A percentile compares a stretch with the other conserved stretches of the same genome.
Evolutionary conservation across 495 filamentous ascomycete species (phyloP).

Genomic region (Diplogelasinospora grovesii): DNA sequence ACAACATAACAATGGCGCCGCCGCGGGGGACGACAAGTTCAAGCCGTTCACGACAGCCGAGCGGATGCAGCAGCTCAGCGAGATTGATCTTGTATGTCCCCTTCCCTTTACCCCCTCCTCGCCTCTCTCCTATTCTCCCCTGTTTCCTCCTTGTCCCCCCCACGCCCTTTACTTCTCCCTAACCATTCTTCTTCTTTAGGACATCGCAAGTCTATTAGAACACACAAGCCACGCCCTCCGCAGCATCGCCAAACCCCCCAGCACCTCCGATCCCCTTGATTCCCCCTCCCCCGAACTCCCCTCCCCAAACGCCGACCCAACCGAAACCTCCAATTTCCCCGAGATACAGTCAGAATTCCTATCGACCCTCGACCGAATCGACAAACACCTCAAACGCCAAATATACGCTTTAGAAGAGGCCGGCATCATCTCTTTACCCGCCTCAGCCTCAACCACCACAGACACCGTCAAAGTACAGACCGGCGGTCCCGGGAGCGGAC

Average conservation of each 20-base stretch:
- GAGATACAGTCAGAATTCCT: slow-evolving; percentile 59
- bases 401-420: slow-evolving; percentile 75
- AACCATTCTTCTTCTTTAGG: slow-evolving; percentile 20
- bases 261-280: slow-evolving; percentile 27
- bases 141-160: background rate
- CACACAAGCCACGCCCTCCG: slow-evolving; percentile 64
- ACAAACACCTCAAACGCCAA: slow-evolving; percentile 67
- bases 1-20: background rate
- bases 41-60: slow-evolving; percentile 54
- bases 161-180: background rate
- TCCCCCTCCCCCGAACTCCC: background rate
- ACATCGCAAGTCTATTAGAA: slow-evolving; percentile 50
- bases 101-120: too few relatives aligned
- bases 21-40: slow-evolving; percentile 17
- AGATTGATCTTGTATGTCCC: slow-evolving; percentile 60
- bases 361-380: slow-evolving; percentile 58
- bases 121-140: too few relatives aligned
- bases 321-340: slow-evolving; percentile 55
- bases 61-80: slow-evolving; percentile 69
- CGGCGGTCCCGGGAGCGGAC: background rate
- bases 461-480: background rate
- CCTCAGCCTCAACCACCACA: background rate
- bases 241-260: slow-evolving; percentile 51
- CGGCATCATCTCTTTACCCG: slow-evolving; percentile 52
- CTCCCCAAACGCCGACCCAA: slow-evolving; percentile 21